Percentiles rank a stretch among this genome's conserved stretches.
phyloP scores from a whole-genome alignment of 2,329 filamentous ascomycete species.

The Xylaria sp. region DNA sequence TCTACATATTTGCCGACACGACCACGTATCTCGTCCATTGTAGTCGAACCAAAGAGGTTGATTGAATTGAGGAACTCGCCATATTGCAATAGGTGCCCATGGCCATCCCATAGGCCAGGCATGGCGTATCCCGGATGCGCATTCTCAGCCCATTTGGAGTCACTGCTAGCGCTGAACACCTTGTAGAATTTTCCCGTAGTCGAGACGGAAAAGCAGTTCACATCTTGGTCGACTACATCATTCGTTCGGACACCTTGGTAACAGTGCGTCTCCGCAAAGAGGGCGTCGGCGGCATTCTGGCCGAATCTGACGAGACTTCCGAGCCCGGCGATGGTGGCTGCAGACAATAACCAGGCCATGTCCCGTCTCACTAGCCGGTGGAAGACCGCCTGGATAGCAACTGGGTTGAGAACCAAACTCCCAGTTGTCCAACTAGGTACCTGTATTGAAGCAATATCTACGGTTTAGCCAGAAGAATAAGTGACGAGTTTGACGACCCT shows the following conservation, averaged over 20 bases:
- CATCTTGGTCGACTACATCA: slow-evolving; percentile 43
- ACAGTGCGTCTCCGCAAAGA: slow-evolving; percentile 47
- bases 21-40: slow-evolving; percentile 58
- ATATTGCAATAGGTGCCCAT: slow-evolving; percentile 70
- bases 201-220: slow-evolving; percentile 62
- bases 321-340: slow-evolving; percentile 34
- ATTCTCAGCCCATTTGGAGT: slow-evolving; percentile 38
- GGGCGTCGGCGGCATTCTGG: slow-evolving; percentile 31
- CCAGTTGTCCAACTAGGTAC: neutral
- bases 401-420: neutral
- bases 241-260: slow-evolving; percentile 53
- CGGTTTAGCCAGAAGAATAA: neutral
- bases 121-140: slow-evolving; percentile 60
- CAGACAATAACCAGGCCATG: slow-evolving; percentile 28
- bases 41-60: slow-evolving; percentile 64
- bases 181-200: slow-evolving; percentile 55
- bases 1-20: slow-evolving; percentile 59
- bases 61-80: slow-evolving; percentile 72
- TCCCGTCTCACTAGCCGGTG: neutral
- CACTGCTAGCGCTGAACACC: slow-evolving; percentile 49
- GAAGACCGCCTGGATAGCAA: neutral
- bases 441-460: neutral
- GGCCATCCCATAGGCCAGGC: slow-evolving; percentile 73
- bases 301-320: slow-evolving; percentile 35
- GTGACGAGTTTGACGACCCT: neutral